A percentile compares a stretch with the other conserved stretches of the same genome.
Conservation (phyloP, 163 green algal species). For the Chlorella variabilis region DNA sequence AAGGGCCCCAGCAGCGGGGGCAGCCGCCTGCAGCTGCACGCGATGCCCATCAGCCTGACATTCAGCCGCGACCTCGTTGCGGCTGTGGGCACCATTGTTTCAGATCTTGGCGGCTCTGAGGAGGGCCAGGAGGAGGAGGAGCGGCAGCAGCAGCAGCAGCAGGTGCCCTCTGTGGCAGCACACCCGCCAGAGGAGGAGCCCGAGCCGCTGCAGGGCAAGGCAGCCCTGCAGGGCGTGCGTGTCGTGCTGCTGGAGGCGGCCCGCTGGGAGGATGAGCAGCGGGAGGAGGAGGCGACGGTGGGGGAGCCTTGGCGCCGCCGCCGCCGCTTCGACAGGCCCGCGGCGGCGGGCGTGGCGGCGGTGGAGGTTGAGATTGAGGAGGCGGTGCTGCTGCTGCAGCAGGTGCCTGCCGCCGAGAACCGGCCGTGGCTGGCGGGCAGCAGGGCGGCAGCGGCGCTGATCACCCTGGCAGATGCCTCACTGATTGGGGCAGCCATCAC, state of each 20-base stretch:
- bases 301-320: background rate
- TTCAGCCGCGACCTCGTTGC: background rate
- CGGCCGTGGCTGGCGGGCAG: constrained; percentile 29
- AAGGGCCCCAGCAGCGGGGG: background rate
- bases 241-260: background rate
- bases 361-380: constrained; percentile 17
- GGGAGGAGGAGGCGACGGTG: no score
- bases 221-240: background rate
- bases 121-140: background rate
- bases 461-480: constrained; percentile 19
- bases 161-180: background rate
- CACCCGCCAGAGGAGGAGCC: background rate
- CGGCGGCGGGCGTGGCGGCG: background rate
- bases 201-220: constrained; percentile 7
- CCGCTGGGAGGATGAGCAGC: background rate
- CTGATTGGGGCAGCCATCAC: constrained; percentile 22
- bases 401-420: constrained; percentile 11
- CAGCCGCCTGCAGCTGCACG: constrained; percentile 20
- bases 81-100: background rate
- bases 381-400: constrained; percentile 31
- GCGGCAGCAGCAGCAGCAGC: background rate
- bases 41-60: background rate
- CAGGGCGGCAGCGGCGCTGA: background rate
- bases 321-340: background rate
- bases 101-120: background rate